A percentile compares a stretch with the other conserved stretches of the same genome.
Conservation (phyloP, 169 alveolate genomes). For the Theileria annulata region DNA sequence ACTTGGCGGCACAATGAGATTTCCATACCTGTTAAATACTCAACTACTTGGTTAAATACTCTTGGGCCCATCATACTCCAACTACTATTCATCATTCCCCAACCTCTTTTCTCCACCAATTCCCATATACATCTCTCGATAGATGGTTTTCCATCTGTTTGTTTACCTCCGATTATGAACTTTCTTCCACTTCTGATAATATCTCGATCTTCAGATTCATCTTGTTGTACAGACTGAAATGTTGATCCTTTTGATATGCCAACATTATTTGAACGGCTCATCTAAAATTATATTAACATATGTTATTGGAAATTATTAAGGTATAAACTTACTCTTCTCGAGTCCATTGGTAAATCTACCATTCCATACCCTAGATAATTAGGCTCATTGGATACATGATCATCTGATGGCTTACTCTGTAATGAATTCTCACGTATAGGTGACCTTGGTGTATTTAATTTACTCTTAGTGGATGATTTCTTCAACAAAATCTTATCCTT, state of each 20-base stretch:
- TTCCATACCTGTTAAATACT: constrained; percentile 59
- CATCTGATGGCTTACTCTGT: constrained; percentile 9
- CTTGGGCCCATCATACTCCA: constrained; percentile 24
- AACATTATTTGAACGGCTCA: not conserved
- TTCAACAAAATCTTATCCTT: constrained; percentile 1
- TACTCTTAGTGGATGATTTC: not conserved
- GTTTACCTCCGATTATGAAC: constrained; percentile 25
- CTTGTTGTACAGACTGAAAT: not conserved
- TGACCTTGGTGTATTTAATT: not conserved
- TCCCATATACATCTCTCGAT: constrained; percentile 18
- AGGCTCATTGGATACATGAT: not conserved
- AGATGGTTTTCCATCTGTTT: constrained; percentile 8
- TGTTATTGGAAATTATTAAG: not conserved
- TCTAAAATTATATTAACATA: not conserved
- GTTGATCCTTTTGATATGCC: not conserved
- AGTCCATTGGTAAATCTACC: not conserved
- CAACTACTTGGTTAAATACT: constrained; percentile 30
- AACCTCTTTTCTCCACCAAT: constrained; percentile 9
- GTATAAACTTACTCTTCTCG: not conserved
- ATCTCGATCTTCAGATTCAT: constrained; percentile 6
- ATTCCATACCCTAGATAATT: constrained; percentile 17
- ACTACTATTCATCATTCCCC: constrained; percentile 20
- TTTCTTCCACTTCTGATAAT: constrained; percentile 8
- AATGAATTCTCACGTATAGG: not conserved
- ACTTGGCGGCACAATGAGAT: constrained; percentile 17